Conservation (phyloP, 2,329 filamentous ascomycete genomes). For the Alternaria ethzedia region DNA sequence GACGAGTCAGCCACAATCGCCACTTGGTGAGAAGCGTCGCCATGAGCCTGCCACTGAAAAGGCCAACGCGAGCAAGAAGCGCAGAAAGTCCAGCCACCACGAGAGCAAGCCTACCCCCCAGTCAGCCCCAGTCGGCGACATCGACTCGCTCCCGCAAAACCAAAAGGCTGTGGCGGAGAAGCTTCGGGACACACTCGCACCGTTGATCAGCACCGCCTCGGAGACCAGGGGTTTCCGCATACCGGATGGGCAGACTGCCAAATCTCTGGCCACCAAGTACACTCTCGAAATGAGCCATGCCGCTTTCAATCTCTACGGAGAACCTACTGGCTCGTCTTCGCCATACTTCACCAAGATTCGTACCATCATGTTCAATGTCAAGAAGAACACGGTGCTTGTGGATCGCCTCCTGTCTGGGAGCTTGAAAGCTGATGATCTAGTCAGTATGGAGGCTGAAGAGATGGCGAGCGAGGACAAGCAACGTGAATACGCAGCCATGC, state of each 20-base stretch:
- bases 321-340: conserved; percentile 51
- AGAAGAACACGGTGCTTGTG: conserved; percentile 81
- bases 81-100: conserved; percentile 45
- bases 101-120: conserved; percentile 30
- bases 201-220: conserved; percentile 69
- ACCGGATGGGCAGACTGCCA: conserved; percentile 67
- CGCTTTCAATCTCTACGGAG: conserved; percentile 62
- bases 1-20: conserved; percentile 42
- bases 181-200: conserved; percentile 71
- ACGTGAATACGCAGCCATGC: conserved; percentile 75
- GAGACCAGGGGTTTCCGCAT: conserved; percentile 70
- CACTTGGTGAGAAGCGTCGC: conserved; percentile 46
- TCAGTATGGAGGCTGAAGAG: conserved; percentile 87
- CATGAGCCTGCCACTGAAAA: conserved; percentile 42
- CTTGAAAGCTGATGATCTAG: conserved; percentile 76
- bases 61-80: conserved; percentile 41
- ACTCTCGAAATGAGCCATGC: conserved; percentile 81
- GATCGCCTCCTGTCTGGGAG: conserved; percentile 75
- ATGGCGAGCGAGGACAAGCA: conserved; percentile 92
- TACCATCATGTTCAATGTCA: conserved; percentile 83
- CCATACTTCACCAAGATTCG: conserved; percentile 71
- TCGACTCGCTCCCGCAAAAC: conserved; percentile 62
- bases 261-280: conserved; percentile 70
- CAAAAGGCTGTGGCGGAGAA: conserved; percentile 74
- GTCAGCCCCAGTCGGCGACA: conserved; percentile 18